Evolutionary conservation across 2,329 filamentous ascomycete species (phyloP).

Genomic region (Botrytis fabae): DNA sequence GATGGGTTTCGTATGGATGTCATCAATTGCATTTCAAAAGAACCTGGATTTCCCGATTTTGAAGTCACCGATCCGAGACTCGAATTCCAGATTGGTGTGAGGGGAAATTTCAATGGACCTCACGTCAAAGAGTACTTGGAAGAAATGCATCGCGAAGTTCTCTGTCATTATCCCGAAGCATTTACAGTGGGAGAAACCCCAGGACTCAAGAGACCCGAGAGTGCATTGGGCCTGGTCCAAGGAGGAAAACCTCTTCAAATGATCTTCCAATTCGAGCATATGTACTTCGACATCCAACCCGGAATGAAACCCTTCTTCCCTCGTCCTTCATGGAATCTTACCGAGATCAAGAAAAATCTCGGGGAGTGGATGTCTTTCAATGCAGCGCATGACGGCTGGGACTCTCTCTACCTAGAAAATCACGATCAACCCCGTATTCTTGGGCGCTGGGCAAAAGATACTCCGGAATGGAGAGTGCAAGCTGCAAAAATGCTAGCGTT

Average conservation of each 20-base stretch:
- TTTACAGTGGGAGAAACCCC: slow-evolving; percentile 55
- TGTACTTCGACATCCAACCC: slow-evolving; percentile 20
- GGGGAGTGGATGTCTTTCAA: slow-evolving; percentile 54
- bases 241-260: slow-evolving; percentile 63
- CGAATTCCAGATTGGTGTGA: slow-evolving; percentile 41
- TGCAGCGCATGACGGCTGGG: slow-evolving; percentile 55
- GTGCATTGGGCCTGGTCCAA: slow-evolving; percentile 55
- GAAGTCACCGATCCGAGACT: slow-evolving; percentile 42
- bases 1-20: slow-evolving; percentile 61
- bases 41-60: slow-evolving; percentile 56
- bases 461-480: slow-evolving; percentile 44
- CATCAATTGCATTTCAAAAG: slow-evolving; percentile 67
- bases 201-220: slow-evolving; percentile 47
- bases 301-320: slow-evolving; percentile 31
- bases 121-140: slow-evolving; percentile 54
- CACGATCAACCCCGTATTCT: slow-evolving; percentile 56
- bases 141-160: slow-evolving; percentile 43
- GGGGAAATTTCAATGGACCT: slow-evolving; percentile 58
- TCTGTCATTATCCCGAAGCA: slow-evolving; percentile 47
- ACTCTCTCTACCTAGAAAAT: slow-evolving; percentile 58
- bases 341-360: slow-evolving; percentile 49
- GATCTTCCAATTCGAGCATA: slow-evolving; percentile 70
- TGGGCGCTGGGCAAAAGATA: slow-evolving; percentile 47
- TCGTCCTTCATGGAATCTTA: slow-evolving; percentile 39
- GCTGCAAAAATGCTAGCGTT: slow-evolving; percentile 57